phyloP scores from a whole-genome alignment of 768 basidiomycete species.

The Suillus americanus region DNA sequence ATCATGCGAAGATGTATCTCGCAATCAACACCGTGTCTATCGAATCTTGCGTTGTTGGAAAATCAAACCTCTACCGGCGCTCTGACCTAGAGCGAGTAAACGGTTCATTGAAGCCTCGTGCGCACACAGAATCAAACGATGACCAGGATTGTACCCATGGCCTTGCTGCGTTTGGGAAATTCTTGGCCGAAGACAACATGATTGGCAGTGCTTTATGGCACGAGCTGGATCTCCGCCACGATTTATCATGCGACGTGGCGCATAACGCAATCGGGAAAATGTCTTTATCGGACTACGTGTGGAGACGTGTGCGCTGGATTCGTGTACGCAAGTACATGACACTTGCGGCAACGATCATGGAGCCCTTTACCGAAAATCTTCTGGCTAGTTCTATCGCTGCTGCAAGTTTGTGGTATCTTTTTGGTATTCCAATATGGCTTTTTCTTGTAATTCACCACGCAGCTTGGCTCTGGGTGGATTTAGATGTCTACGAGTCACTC shows the following conservation, averaged over 20 bases:
- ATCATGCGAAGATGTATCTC: constrained; percentile 97
- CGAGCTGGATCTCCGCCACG: constrained; percentile 84
- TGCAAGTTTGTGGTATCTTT: constrained; percentile 50
- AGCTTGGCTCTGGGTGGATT: constrained; percentile 75
- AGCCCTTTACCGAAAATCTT: constrained; percentile 91
- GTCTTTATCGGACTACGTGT: constrained; percentile 80
- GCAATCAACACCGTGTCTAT: constrained; percentile 87
- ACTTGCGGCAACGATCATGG: constrained; percentile 77
- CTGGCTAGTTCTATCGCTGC: constrained; percentile 66
- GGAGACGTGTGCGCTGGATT: constrained; percentile 93
- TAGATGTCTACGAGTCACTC: constrained; percentile 79
- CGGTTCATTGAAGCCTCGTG: constrained; percentile 56
- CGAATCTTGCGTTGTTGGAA: constrained; percentile 96
- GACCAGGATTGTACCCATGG: constrained; percentile 41
- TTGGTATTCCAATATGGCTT: constrained; percentile 50
- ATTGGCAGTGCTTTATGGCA: constrained; percentile 93
- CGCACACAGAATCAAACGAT: constrained; percentile 16
- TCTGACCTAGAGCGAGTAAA: constrained; percentile 81
- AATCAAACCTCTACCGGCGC: constrained; percentile 91
- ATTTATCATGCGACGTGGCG: constrained; percentile 88
- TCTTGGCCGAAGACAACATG: constrained; percentile 98
- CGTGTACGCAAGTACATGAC: constrained; percentile 96
- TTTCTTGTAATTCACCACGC: constrained; percentile 60
- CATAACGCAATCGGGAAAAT: constrained; percentile 88
- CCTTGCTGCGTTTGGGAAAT: constrained; percentile 79